Evolutionary conservation across 208 protist species (phyloP).

Genomic region (Leishmania turanica): DNA sequence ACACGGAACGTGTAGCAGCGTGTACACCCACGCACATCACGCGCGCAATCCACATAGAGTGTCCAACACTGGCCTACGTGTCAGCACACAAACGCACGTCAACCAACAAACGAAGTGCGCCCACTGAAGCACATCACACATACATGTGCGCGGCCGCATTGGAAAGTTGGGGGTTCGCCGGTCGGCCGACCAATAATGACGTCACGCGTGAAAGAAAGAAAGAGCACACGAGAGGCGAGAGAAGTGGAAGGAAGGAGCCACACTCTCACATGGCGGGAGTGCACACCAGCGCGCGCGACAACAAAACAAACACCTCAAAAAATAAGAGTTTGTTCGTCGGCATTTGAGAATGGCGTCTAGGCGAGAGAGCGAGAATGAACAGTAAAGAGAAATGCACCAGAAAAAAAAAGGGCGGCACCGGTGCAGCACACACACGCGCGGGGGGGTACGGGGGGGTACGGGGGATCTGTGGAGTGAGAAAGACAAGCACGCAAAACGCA

Average conservation of each 20-base stretch:
- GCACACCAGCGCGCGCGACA: background rate
- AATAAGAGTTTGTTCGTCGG: background rate
- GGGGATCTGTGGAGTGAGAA: background rate
- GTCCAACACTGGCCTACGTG: background rate
- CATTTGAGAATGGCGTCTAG: background rate
- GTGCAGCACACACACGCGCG: background rate
- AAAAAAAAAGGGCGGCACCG: background rate
- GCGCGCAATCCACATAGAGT: background rate
- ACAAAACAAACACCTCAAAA: background rate
- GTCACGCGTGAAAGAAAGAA: background rate
- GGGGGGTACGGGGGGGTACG: too few relatives aligned
- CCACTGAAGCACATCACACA: background rate
- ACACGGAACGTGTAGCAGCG: background rate
- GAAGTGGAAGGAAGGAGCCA: background rate
- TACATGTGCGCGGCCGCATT: background rate
- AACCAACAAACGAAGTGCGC: background rate
- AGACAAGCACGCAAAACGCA: background rate
- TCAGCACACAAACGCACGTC: background rate
- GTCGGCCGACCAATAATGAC: background rate
- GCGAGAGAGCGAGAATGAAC: background rate
- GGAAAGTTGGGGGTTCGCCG: background rate
- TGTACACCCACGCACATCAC: background rate
- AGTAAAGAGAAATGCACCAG: background rate
- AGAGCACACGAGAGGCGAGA: background rate
- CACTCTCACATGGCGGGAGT: background rate